Evolutionary conservation across 2,329 filamentous ascomycete genomes (phyloP), one percentile per base, ranked within the genome.

Genomic region (Pseudogymnoascus sp.): DNA sequence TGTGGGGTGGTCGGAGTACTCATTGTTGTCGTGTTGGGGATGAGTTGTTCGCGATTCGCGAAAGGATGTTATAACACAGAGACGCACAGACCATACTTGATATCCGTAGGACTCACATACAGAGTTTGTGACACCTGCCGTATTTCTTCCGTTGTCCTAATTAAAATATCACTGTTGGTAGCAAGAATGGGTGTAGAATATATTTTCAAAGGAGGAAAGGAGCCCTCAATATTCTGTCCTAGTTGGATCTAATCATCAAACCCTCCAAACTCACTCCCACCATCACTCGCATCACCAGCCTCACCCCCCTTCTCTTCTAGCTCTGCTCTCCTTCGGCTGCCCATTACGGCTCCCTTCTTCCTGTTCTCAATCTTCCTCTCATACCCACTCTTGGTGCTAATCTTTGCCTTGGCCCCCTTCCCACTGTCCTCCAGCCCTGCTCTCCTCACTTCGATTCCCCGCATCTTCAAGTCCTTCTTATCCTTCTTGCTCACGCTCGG

Each of bases 401-500:
- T 97, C 71, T 85, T 85, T 61, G 75, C 72, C 55, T 66, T 66
- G 8, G 58, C 63, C 18, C 64, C 67, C 31, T 68, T 69, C 27
- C 66, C 66, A 15, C 74, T 75, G 18, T 72, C 69, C 63, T 70
- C 70, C 52, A 74, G 71, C 2, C 70, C 70, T 8, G 69, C 74
- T 69, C 84, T 75, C 45, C 92, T 80, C 2, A 85, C 87, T 74
- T 92, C 88, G 8, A 97, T 88, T 5, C 94, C 94, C 67, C 86
- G 81, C 72, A 85, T 85, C 79, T 90, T 95, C 67, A 99, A 75
- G 72, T 85, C 85, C 79, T 93, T 87, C 78, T 88, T 89, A 65
- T 92, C 89, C 59, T 87, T 85, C 80, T 97, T 97, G 69, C 80
- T 87, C 18, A 94, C 85, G 65, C 87, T 87, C 0, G 94, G 94